A percentile compares a stretch with the other conserved stretches of the same genome.
These are phyloP conservation scores for Amanita molliuscula DNA, from an alignment of 768 basidiomycete species.

Conservation along the genomic window DNA sequence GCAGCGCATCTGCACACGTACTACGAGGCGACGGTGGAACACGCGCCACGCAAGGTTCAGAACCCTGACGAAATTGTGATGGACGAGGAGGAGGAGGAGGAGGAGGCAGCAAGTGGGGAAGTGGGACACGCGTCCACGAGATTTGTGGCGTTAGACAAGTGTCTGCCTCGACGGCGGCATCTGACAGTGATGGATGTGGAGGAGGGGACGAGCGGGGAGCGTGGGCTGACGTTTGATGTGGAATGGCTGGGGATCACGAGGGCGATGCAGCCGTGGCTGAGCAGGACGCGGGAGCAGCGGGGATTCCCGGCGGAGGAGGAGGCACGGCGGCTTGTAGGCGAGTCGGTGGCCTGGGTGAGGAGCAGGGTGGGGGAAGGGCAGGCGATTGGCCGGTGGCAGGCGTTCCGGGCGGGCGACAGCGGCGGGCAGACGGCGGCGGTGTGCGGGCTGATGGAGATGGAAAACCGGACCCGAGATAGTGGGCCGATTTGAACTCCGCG, in stretches of 20 bases:
- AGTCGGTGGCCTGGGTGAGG: constrained; percentile 60
- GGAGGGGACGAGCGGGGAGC: constrained; percentile 1
- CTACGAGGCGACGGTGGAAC: constrained; percentile 62
- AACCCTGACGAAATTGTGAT: constrained; percentile 46
- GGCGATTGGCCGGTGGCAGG: constrained; percentile 47
- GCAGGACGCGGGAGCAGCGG: constrained; percentile 35
- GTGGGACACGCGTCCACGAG: constrained; percentile 42
- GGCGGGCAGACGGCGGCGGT: constrained; percentile 90
- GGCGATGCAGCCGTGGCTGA: constrained; percentile 75
- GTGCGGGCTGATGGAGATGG: constrained; percentile 66
- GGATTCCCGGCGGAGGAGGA: constrained; percentile 50
- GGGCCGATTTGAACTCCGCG: constrained; percentile 6
- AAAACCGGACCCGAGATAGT: constrained; percentile 30
- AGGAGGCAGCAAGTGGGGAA: constrained; percentile 11
- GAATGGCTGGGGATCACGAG: constrained; percentile 93
- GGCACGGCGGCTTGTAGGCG: constrained; percentile 41
- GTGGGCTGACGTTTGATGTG: constrained; percentile 63
- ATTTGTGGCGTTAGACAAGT: constrained; percentile 91
- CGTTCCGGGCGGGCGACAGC: constrained; percentile 61
- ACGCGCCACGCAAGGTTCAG: constrained; percentile 15
- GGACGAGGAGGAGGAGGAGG: constrained; percentile 29
- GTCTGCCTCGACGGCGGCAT: constrained; percentile 64
- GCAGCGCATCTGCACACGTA: constrained; percentile 84
- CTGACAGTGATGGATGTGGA: constrained; percentile 56
- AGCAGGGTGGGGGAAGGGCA: constrained; percentile 24